These are phyloP conservation scores for Spathaspora sp. DNA, from an alignment of 805 yeast genomes.

Conservation along the genomic window DNA sequence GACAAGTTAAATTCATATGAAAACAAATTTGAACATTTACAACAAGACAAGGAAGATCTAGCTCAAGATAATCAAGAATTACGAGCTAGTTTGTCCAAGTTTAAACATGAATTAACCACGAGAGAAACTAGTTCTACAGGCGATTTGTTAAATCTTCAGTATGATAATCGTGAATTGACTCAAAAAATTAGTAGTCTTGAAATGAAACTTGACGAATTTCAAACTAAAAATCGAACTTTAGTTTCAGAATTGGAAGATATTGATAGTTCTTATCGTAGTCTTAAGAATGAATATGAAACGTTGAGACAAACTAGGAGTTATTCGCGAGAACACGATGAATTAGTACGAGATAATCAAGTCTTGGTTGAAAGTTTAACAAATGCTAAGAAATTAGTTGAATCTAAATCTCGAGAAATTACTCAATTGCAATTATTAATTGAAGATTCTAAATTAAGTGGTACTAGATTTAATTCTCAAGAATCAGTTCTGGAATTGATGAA, in stretches of 20 bases:
- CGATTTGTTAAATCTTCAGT: background rate
- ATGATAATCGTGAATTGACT: background rate
- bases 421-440: background rate
- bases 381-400: too few relatives aligned
- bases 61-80: background rate
- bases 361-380: background rate
- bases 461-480: background rate
- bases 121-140: background rate
- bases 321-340: background rate
- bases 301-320: too few relatives aligned
- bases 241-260: background rate
- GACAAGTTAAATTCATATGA: background rate
- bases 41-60: background rate
- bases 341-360: conserved; percentile 3
- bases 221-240: background rate
- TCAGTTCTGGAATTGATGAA: background rate
- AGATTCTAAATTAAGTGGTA: background rate
- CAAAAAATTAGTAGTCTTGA: background rate
- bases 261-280: background rate
- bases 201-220: background rate
- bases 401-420: background rate
- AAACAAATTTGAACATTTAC: background rate
- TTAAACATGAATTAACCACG: background rate
- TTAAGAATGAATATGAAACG: background rate
- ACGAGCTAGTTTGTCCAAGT: background rate